Evolutionary conservation across 495 filamentous ascomycete species (phyloP), one percentile per base, ranked within the genome.

Genomic region (Cairneyella variabilis): DNA sequence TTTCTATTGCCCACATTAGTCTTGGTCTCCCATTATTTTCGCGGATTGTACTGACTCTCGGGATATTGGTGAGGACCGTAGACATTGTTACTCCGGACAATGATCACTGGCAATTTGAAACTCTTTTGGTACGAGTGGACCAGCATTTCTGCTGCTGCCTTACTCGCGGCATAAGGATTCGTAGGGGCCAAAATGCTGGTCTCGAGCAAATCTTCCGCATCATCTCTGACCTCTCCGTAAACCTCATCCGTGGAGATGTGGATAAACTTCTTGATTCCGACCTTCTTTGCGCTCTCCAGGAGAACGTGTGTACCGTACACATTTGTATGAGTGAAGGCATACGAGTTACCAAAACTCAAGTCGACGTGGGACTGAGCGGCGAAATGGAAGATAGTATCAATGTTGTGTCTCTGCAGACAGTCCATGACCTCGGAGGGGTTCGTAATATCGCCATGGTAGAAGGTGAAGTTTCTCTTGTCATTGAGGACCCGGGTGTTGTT

Each of bases 21-120:
- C 47, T 53, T n/a, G n/a, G n/a, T n/a, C n/a, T n/a, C n/a, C n/a
- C n/a, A 49, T 43, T 48, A 23, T 25, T 6, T 25, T 25, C 45
- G 12, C 32, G 37, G 9, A 32, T 8, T n/a, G 12, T 16, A 67
- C 80, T 64, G 71, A 88, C 86, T 89, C 66, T 91, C 86, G 0
- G 86, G 86, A 59, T 80, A 90, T 63, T 90, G 87, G 64, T 86
- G 83, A 12, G 87, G 87, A 0, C 87, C 87, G 57, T 88, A 90
- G 21, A 91, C 83, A 57, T 91, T 91, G 72, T 90, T 91, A 59
- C 82, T 80, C 18, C 86, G 75, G 36, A 86, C 80, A 54, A 89
- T 83, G 56, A 89, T 83, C 20, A 78, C 76, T 2, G 85, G 84
- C 10, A 89, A 71, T 48, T 82, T 81, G 69, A 86, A 89, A 64